A percentile compares a stretch with the other conserved stretches of the same genome.
Evolutionary conservation across 2,329 filamentous ascomycete genomes (phyloP).

Genomic region (Nemania serpens): DNA sequence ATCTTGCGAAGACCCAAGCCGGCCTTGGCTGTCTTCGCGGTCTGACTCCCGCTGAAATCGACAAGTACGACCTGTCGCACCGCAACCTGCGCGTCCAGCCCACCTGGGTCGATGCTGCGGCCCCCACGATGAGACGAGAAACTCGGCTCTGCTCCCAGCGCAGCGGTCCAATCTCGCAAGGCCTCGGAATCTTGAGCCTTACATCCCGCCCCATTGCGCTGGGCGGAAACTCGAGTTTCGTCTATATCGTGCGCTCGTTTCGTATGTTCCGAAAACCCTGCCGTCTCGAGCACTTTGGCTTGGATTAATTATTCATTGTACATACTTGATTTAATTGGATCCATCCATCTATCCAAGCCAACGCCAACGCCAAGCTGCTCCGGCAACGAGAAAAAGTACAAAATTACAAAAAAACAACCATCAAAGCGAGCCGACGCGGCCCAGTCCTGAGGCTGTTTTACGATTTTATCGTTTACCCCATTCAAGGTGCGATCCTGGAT

Average conservation of each 20-base stretch:
- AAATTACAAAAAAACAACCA: conserved; percentile 27
- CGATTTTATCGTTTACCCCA: neutral
- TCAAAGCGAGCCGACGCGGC: conserved; percentile 24
- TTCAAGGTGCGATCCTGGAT: conserved; percentile 16
- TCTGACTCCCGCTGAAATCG: conserved; percentile 1
- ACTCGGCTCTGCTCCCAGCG: conserved; percentile 13
- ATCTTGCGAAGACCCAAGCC: conserved; percentile 45
- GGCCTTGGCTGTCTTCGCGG: conserved; percentile 45
- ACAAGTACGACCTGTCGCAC: conserved; percentile 21
- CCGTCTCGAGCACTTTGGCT: conserved; percentile 33
- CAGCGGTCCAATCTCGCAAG: neutral
- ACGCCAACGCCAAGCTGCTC: conserved; percentile 29
- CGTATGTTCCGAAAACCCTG: conserved; percentile 37
- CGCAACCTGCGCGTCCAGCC: conserved; percentile 39
- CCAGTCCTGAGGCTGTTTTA: conserved; percentile 32
- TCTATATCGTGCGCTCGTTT: conserved; percentile 39
- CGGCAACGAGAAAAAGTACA: conserved; percentile 28
- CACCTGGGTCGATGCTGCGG: conserved; percentile 60
- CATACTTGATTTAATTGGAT: conserved; percentile 10
- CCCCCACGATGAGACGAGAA: conserved; percentile 46
- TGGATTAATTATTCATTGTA: conserved; percentile 17
- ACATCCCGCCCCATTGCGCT: conserved; percentile 1
- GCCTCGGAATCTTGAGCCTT: conserved; percentile 1
- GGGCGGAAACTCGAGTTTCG: conserved; percentile 9
- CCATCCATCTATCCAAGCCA: conserved; percentile 5